Conservation (phyloP, 164 flowering plant genomes). For the grape (Vitis vinifera) region DNA sequence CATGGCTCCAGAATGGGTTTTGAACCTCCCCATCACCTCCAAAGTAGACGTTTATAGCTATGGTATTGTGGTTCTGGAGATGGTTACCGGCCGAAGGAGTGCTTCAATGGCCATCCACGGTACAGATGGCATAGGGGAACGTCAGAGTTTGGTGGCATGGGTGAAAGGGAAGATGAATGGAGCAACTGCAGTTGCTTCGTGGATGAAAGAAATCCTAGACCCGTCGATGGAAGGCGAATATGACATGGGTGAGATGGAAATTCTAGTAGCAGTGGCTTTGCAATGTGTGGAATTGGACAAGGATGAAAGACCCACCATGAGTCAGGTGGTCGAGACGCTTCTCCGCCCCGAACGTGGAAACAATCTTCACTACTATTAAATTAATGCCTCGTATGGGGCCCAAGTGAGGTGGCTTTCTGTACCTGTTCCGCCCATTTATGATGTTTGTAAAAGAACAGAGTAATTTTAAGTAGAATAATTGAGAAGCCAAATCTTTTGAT, state of each 20-base stretch:
- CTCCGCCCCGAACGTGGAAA: background rate
- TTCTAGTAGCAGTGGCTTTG: constrained; percentile 1
- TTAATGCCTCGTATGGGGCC: too few species aligned
- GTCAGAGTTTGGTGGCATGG: background rate
- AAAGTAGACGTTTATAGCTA: constrained; percentile 8
- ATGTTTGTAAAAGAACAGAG: too few species aligned
- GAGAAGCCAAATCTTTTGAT: too few species aligned
- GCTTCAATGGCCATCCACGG: too few species aligned
- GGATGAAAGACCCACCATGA: constrained; percentile 13
- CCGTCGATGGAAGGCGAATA: background rate
- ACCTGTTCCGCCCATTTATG: too few species aligned
- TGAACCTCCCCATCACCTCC: too few species aligned
- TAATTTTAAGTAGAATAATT: too few species aligned
- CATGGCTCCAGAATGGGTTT: too few species aligned
- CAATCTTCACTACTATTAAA: background rate
- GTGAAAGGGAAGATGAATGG: constrained; percentile 4
- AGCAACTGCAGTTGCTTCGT: background rate
- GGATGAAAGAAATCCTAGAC: constrained; percentile 7
- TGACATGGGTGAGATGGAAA: background rate
- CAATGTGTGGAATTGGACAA: constrained; percentile 8
- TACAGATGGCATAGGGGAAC: background rate
- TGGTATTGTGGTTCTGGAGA: constrained; percentile 11
- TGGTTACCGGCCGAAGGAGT: background rate
- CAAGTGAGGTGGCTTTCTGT: too few species aligned
- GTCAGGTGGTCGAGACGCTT: constrained; percentile 17